These are phyloP conservation scores for Grammothele lineata DNA, from an alignment of 768 basidiomycete genomes.

Conservation along the genomic window DNA sequence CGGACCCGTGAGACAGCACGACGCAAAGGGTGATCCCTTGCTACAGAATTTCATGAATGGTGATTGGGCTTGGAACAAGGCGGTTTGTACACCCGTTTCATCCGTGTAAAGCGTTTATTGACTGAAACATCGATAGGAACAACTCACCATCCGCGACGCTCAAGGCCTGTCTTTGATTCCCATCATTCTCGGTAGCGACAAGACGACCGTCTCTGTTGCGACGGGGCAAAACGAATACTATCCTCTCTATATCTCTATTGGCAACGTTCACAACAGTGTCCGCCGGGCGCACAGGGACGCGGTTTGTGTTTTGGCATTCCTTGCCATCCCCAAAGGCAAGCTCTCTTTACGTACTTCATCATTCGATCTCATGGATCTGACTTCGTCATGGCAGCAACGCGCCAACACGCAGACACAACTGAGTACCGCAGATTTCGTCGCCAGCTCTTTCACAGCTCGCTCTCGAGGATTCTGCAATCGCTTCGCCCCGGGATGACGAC, in stretches of 20 bases:
- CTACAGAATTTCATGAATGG: neutral
- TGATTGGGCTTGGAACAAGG: neutral
- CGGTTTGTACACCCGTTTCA: neutral
- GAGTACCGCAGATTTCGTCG: slow-evolving; percentile 11
- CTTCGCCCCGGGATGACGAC: slow-evolving; percentile 14
- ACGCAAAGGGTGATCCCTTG: neutral
- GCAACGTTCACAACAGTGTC: slow-evolving; percentile 21
- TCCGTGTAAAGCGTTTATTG: neutral
- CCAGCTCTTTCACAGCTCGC: slow-evolving; percentile 10
- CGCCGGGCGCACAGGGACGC: slow-evolving; percentile 18
- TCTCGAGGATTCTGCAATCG: slow-evolving; percentile 8
- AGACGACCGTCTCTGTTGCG: slow-evolving; percentile 23
- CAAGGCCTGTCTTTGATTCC: slow-evolving; percentile 20
- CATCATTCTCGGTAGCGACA: slow-evolving; percentile 24
- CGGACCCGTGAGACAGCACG: slow-evolving; percentile 14
- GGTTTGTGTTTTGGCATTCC: slow-evolving; percentile 18
- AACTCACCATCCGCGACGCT: neutral
- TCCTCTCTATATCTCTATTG: slow-evolving; percentile 24
- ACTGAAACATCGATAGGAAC: neutral
- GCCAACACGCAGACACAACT: neutral
- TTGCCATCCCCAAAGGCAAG: slow-evolving; percentile 30
- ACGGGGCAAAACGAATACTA: slow-evolving; percentile 25
- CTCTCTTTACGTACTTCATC: neutral
- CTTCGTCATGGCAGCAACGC: neutral
- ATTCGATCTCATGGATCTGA: neutral